Conservation (phyloP, 1,139 yeast genomes). For the Entelexis paramagnoliae region DNA sequence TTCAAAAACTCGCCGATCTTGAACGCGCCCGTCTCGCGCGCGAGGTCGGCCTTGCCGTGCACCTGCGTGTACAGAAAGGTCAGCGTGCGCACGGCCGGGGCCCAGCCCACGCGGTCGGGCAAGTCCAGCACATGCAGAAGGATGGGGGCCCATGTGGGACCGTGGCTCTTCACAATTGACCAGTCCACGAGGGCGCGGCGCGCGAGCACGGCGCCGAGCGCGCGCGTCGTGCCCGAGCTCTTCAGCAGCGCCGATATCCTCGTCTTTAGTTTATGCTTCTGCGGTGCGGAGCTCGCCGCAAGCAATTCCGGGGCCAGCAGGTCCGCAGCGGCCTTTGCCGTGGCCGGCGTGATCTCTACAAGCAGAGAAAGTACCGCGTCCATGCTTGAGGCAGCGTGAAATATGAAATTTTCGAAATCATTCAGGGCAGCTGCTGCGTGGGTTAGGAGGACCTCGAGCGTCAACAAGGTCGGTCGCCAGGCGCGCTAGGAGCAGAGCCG, state of each 20-base stretch:
- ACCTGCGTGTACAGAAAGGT: constrained; percentile 45
- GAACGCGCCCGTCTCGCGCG: constrained; percentile 78
- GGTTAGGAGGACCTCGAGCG: not conserved
- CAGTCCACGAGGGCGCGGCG: constrained; percentile 28
- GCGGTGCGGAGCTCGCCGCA: constrained; percentile 8
- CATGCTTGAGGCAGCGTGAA: constrained; percentile 11
- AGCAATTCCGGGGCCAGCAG: constrained; percentile 12
- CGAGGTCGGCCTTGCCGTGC: constrained; percentile 71
- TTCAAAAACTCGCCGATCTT: constrained; percentile 55
- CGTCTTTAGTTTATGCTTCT: constrained; percentile 30
- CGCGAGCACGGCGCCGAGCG: constrained; percentile 32
- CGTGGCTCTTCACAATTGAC: constrained; percentile 38
- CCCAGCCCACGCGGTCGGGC: constrained; percentile 37
- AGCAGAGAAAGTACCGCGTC: constrained; percentile 20
- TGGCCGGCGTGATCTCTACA: not conserved
- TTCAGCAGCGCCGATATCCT: constrained; percentile 34
- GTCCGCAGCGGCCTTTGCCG: constrained; percentile 3
- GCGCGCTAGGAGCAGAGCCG: too few species aligned
- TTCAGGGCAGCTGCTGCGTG: not conserved
- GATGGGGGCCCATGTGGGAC: constrained; percentile 46
- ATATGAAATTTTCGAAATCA: not conserved
- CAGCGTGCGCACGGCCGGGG: constrained; percentile 43
- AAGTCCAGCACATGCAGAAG: constrained; percentile 50
- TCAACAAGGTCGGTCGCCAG: too few species aligned
- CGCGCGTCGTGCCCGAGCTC: constrained; percentile 28